Base-by-base conservation (phyloP, 768 basidiomycete species). In the Glaciozyma antarctica region DNA sequence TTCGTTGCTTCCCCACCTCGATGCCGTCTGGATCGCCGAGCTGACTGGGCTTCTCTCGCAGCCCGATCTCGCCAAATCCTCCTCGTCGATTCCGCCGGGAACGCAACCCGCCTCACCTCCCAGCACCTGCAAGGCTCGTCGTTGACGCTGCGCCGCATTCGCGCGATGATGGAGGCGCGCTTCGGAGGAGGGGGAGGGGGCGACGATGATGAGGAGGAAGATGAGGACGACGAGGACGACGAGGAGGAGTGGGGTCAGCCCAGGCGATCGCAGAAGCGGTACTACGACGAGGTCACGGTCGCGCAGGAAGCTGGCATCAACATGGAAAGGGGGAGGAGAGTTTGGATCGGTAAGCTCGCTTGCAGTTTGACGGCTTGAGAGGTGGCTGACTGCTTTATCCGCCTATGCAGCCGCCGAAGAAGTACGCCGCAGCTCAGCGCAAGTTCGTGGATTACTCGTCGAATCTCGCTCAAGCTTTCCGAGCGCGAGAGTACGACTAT, bases 311-410 rank as follows among this genome's bases (percentile, higher is more conserved):
- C 77, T 41, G 90, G 90, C 3, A 72, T 84, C 21, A 79, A 82
- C 49, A 79, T 94, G 17, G 79, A 89, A 15, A 81, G 81, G n/a
- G 69, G 81, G 84, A 70, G 90, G 90, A 54, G 87, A 91, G 60
- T 94, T 91, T 75, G 90, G 90, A 22, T 77, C 82, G 63, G 79
- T 88, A 43, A 78, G 79, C 30, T 32, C 66, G 58, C 30, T 17
- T 32, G 15, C 4, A 7, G 51, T 16, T 28, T 17, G 12, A 30
- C 2, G 16, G 28, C 9, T 17, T 12, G 8, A 26, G 16, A 10
- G 49, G 13, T 21, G 26, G 49, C 49, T 54, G 53, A 30, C 30
- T 21, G 26, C 9, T 52, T 8, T 9, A 2, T 28, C 30, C 12
- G 47, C 5, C n/a, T 32, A 5, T 28, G 47, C 45, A 51, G 49